A percentile compares a stretch with the other conserved stretches of the same genome.
Conservation (phyloP, 2,329 filamentous ascomycete species). For the Fusarium dimerum region DNA sequence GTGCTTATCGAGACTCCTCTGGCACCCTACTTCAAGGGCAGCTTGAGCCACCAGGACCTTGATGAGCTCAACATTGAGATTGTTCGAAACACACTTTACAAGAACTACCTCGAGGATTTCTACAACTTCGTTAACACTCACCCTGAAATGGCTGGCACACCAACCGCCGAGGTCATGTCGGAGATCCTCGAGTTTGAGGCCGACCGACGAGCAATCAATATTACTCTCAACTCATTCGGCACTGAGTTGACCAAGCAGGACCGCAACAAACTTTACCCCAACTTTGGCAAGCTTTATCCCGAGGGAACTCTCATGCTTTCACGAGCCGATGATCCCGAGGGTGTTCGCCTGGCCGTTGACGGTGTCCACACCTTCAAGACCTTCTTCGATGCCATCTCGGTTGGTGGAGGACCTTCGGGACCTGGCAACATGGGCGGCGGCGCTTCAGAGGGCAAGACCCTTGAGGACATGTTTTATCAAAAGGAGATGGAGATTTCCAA, state of each 20-base stretch:
- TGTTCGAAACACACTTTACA: slow-evolving; percentile 96
- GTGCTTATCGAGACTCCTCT: slow-evolving; percentile 96
- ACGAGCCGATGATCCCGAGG: slow-evolving; percentile 91
- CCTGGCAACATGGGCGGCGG: slow-evolving; percentile 83
- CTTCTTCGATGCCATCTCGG: slow-evolving; percentile 90
- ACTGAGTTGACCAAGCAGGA: slow-evolving; percentile 93
- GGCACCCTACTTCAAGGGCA: slow-evolving; percentile 96
- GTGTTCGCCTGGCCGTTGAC: slow-evolving; percentile 89
- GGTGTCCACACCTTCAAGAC: slow-evolving; percentile 90
- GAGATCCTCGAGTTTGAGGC: slow-evolving; percentile 97
- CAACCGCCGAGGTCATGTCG: slow-evolving; percentile 91
- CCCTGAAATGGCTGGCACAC: slow-evolving; percentile 81
- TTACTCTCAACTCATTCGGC: slow-evolving; percentile 97
- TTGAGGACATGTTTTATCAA: slow-evolving; percentile 98
- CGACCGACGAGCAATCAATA: slow-evolving; percentile 95
- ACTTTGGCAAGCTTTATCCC: slow-evolving; percentile 86
- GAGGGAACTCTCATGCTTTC: slow-evolving; percentile 95
- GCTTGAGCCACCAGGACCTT: slow-evolving; percentile 90
- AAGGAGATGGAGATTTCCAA: slow-evolving; percentile 99
- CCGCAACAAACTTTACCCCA: slow-evolving; percentile 93
- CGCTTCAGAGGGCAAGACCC: slow-evolving; percentile 79
- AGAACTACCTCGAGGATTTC: slow-evolving; percentile 99
- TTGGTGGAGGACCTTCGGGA: slow-evolving; percentile 69
- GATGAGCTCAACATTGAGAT: slow-evolving; percentile 99
- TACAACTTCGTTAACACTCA: slow-evolving; percentile 91